phyloP scores from a whole-genome alignment of 768 basidiomycete species.

The Suillus subluteus region DNA sequence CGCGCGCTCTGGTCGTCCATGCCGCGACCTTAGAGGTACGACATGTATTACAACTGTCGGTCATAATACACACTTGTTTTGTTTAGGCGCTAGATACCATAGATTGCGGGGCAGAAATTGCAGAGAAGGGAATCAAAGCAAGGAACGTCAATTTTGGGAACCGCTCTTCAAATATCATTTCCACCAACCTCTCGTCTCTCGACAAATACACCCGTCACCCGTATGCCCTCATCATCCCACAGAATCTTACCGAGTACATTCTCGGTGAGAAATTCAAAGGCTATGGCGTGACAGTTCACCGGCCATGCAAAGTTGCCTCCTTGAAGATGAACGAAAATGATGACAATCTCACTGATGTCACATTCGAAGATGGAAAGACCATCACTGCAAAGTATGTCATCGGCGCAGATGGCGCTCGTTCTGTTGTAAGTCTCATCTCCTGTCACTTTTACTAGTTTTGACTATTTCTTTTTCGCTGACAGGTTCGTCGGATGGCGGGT shows the following conservation, averaged over 20 bases:
- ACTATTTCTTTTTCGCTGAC: neutral
- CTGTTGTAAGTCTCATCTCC: conserved; percentile 37
- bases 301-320: conserved; percentile 45
- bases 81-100: conserved; percentile 48
- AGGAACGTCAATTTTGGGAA: conserved; percentile 32
- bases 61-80: conserved; percentile 28
- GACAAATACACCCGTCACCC: conserved; percentile 46
- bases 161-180: conserved; percentile 32
- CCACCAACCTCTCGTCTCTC: conserved; percentile 38
- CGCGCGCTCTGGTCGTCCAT: conserved; percentile 52
- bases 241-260: conserved; percentile 46
- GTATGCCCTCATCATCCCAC: conserved; percentile 45
- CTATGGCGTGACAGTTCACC: conserved; percentile 36
- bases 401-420: conserved; percentile 55
- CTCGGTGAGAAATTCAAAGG: conserved; percentile 39
- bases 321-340: conserved; percentile 36
- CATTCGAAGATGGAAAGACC: conserved; percentile 48
- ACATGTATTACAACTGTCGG: conserved; percentile 17
- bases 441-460: neutral
- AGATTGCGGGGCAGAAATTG: conserved; percentile 43
- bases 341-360: conserved; percentile 38
- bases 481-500: conserved; percentile 47
- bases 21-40: conserved; percentile 56
- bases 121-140: conserved; percentile 40
- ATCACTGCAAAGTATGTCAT: conserved; percentile 50